A percentile compares a stretch with the other conserved stretches of the same genome.
phyloP scores from a whole-genome alignment of 2,329 filamentous ascomycete species.

The Penicillium decumbens region DNA sequence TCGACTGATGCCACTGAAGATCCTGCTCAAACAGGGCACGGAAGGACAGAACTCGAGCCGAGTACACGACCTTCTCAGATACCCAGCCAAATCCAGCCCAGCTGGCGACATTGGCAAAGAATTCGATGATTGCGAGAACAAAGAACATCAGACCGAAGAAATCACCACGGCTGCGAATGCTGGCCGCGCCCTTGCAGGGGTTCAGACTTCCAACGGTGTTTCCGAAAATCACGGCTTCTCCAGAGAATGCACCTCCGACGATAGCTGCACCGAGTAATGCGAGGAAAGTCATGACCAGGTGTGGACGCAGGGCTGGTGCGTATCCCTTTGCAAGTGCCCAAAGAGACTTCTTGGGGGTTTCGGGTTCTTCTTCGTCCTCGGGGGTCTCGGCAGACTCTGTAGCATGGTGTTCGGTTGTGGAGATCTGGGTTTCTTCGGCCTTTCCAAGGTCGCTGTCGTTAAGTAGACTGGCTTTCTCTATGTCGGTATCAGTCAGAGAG shows the following conservation, averaged over 20 bases:
- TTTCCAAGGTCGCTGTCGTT: conserved; percentile 3
- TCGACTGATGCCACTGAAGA: conserved; percentile 66
- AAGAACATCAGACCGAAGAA: conserved; percentile 59
- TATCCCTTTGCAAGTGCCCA: conserved; percentile 29
- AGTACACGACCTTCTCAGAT: conserved; percentile 62
- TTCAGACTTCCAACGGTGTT: conserved; percentile 56
- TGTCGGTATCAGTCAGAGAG: conserved; percentile 23
- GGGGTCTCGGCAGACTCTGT: conserved; percentile 7
- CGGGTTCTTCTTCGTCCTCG: conserved; percentile 26
- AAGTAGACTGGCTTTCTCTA: conserved; percentile 16
- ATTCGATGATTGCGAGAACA: conserved; percentile 56
- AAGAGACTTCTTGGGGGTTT: conserved; percentile 26
- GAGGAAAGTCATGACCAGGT: conserved; percentile 43
- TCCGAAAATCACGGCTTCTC: conserved; percentile 57
- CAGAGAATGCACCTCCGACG: conserved; percentile 56
- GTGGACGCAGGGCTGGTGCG: conserved; percentile 32
- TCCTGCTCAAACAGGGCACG: conserved; percentile 63
- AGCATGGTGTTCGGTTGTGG: conserved; percentile 16
- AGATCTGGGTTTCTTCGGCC: conserved; percentile 9
- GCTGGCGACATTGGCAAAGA: conserved; percentile 58
- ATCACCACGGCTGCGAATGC: conserved; percentile 48
- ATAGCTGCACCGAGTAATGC: conserved; percentile 51
- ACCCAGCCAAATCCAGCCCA: conserved; percentile 56
- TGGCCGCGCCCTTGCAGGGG: conserved; percentile 48
- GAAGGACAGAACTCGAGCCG: conserved; percentile 60